A percentile compares a stretch with the other conserved stretches of the same genome.
phyloP scores from a whole-genome alignment of 192 early-diverging fungal species.

The Mortierella hygrophila region DNA sequence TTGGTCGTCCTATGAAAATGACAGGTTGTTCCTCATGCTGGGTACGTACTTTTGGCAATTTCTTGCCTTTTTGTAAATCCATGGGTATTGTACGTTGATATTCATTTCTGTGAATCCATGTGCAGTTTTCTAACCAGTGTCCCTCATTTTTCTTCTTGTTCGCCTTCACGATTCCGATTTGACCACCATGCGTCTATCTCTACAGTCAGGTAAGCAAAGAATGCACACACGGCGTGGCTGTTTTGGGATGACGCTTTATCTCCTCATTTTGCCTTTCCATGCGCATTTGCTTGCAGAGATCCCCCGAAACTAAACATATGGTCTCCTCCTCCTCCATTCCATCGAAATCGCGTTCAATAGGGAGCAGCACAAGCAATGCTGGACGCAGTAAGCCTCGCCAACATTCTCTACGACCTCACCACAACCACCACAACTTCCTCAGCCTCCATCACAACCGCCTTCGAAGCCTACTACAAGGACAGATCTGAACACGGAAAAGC shows the following conservation, averaged over 20 bases:
- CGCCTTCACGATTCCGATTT: background rate
- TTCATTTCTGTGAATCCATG: background rate
- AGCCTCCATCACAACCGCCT: slow-evolving; percentile 16
- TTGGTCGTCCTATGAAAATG: slow-evolving; percentile 4
- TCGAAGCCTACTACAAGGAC: slow-evolving; percentile 35
- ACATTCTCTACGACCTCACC: slow-evolving; percentile 24
- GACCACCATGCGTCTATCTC: background rate
- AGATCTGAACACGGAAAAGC: slow-evolving; percentile 30
- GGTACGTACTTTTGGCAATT: slow-evolving; percentile 23
- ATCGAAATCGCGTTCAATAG: background rate
- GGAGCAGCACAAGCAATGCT: slow-evolving; percentile 51
- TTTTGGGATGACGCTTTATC: background rate
- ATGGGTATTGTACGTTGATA: background rate
- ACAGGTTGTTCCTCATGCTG: slow-evolving; percentile 53
- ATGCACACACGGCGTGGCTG: background rate
- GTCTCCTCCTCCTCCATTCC: background rate
- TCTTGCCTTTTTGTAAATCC: background rate
- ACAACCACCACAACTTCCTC: background rate
- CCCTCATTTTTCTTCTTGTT: background rate
- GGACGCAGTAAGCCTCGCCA: slow-evolving; percentile 42
- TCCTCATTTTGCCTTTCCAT: background rate
- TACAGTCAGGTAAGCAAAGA: background rate
- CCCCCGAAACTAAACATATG: background rate
- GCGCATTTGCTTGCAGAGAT: background rate
- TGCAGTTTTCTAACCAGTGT: background rate